Evolutionary conservation across 1,284 basidiomycete genomes (phyloP), one percentile per base, ranked within the genome.

Genomic region (Phellopilus nigrolimitatus): DNA sequence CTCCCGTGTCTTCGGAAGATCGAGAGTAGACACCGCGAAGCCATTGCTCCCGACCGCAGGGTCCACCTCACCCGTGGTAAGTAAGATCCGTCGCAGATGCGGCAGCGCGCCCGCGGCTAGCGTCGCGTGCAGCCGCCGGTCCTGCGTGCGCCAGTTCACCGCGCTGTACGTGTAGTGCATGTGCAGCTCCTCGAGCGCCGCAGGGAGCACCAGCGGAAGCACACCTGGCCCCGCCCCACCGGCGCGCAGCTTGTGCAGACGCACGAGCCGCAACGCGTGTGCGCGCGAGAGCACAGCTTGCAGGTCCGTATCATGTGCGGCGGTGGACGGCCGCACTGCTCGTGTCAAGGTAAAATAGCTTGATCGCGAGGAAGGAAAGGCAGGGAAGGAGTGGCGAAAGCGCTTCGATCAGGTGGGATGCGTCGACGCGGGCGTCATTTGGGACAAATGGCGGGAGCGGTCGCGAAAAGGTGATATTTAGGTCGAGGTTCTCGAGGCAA

Each of bases 91-190:
- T 22, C 21, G 31, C 4, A 47, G 24, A 34, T n/a, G 1, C 7
- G 34, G 45, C 22, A 25, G 6, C 3, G 31, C 10, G 21, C 21
- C 19, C 12, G 48, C 21, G 15, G 31, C 21, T 12, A 50, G 22
- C 30, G 34, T 36, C 4, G 22, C 30, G 24, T 31, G 22, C 13
- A 50, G 19, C 24, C 48, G 28, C 22, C 21, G 8, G 22, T 50
- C 48, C 21, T 50, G 48, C n/a, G 41, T 25, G 3, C 48, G 48
- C 48, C 48, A 50, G 30, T 50, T 50, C 3, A 50, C 37, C 2
- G 39, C 27, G 15, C 31, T 34, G 30, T 50, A 27, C 24, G 39
- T 27, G 22, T 31, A 50, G 40, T 50, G 38, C 33, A 50, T 24
- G n/a, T 50, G 48, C 3, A 50, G 17, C 22, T 50, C 48, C 19